These are phyloP conservation scores for Sporothrix protearum DNA, from an alignment of 2,329 filamentous ascomycete genomes.

Conservation along the genomic window DNA sequence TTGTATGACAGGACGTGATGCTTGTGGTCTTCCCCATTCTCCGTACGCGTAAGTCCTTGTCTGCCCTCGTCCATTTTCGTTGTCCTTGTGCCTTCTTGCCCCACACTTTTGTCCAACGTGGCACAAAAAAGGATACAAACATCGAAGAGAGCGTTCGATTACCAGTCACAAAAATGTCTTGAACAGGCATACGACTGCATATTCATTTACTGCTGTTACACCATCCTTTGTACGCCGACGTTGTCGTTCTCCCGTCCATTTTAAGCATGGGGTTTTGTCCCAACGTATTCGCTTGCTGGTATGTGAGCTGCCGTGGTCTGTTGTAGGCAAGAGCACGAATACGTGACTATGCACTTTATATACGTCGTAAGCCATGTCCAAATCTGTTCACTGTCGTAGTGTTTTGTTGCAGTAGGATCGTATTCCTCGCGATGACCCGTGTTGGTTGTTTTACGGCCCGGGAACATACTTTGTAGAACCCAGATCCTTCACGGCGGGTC, in stretches of 20 bases:
- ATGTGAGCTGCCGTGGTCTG: constrained; percentile 11
- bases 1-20: background rate
- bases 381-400: background rate
- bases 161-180: background rate
- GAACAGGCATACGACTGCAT: background rate
- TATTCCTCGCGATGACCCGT: background rate
- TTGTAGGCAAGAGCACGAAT: constrained; percentile 12
- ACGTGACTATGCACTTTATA: background rate
- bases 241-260: background rate
- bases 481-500: background rate
- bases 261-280: background rate
- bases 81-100: background rate
- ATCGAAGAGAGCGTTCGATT: background rate
- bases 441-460: background rate
- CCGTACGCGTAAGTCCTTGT: constrained; percentile 10
- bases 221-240: constrained; percentile 10
- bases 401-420: background rate
- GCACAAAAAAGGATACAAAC: background rate
- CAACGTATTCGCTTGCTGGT: background rate
- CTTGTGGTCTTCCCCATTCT: background rate
- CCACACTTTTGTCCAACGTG: constrained; percentile 2
- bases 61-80: background rate
- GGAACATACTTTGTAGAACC: background rate
- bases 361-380: background rate
- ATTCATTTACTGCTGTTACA: background rate